Conservation (phyloP, 106 monocot genomes). For the Phalaenopsis aphrodite region DNA sequence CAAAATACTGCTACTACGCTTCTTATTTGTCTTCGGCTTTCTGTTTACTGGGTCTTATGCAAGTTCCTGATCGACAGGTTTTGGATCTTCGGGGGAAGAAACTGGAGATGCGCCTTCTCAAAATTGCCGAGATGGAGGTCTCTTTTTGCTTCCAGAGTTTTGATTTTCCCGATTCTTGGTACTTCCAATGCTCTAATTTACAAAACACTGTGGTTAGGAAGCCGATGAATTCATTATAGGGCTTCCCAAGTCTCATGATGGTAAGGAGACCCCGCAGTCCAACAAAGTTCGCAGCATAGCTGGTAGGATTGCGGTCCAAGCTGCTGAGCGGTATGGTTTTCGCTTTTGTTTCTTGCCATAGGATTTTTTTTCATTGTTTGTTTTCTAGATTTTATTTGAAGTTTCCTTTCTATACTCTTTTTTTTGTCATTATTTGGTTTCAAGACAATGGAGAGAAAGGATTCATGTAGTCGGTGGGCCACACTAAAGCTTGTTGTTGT, state of each 20-base stretch:
- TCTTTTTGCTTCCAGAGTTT: neutral
- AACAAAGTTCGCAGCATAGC: constrained; percentile 88
- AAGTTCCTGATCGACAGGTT: constrained; percentile 26
- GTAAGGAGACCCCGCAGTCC: constrained; percentile 81
- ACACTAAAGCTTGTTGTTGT: no score
- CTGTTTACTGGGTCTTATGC: neutral
- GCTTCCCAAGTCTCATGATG: constrained; percentile 61
- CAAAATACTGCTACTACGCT: no score
- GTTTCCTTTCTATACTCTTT: no score
- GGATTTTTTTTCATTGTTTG: neutral
- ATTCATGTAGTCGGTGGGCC: no score
- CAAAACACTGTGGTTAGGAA: constrained; percentile 32
- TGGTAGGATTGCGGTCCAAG: constrained; percentile 73
- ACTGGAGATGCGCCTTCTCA: constrained; percentile 63
- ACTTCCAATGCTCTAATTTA: neutral
- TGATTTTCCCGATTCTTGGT: neutral
- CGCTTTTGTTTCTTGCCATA: neutral
- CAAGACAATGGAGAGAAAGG: no score
- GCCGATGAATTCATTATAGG: constrained; percentile 85
- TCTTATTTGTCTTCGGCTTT: neutral
- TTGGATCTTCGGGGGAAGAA: constrained; percentile 66
- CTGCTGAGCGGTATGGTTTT: constrained; percentile 60
- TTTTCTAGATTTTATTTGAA: neutral
- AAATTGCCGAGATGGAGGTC: constrained; percentile 66
- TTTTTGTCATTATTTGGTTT: no score